Conservation (phyloP, 345 rosid genomes). For the Angophora floribunda region DNA sequence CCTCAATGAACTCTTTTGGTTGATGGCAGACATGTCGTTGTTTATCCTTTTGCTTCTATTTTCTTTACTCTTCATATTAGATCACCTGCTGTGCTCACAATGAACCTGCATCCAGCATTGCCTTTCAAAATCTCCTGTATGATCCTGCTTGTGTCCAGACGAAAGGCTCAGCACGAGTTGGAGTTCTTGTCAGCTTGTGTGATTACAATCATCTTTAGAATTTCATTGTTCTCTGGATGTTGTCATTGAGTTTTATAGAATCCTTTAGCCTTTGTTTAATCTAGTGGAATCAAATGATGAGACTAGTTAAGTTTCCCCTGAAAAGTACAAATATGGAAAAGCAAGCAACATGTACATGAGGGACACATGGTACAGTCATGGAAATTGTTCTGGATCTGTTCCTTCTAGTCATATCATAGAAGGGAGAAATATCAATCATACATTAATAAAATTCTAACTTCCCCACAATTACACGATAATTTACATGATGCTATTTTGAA, state of each 20-base stretch:
- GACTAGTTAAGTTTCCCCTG: neutral
- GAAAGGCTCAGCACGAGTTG: neutral
- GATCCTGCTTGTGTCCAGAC: neutral
- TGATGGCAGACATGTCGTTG: neutral
- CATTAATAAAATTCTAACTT: neutral
- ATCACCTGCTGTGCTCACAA: neutral
- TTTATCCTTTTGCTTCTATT: neutral
- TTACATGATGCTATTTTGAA: neutral
- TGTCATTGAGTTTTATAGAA: neutral
- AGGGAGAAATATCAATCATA: neutral
- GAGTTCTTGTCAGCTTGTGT: neutral
- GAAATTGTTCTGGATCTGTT: neutral
- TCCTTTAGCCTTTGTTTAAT: neutral
- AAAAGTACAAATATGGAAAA: neutral
- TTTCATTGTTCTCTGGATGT: neutral
- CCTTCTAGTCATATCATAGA: neutral
- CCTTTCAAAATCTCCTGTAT: neutral
- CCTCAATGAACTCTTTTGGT: neutral
- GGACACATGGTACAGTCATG: neutral
- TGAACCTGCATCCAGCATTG: neutral
- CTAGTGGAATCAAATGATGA: neutral
- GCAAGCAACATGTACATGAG: neutral
- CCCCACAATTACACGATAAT: neutral
- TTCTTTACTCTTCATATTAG: neutral
- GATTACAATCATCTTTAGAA: neutral